Evolutionary conservation across 306 rosid genomes (phyloP), one percentile per base, ranked within the genome.

Genomic region (Parietaria judaica): DNA sequence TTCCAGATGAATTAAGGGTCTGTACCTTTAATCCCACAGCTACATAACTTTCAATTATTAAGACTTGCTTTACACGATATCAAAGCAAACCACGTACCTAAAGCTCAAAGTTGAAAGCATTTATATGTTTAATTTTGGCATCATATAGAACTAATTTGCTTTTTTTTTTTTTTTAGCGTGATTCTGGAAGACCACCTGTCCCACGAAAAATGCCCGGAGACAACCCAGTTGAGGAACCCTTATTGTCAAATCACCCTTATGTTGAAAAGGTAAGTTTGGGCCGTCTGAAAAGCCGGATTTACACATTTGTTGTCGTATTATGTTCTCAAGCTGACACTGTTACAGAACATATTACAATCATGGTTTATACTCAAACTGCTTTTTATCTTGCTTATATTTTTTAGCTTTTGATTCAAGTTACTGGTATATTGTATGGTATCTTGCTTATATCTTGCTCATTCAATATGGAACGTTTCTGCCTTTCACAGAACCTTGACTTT

Each of bases 231-330:
- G 96, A 92, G 72, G 99, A 84, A 72, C 73, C 85, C 70, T 64
- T 92, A 55, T 35, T 88, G 84, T 92, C 99, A 64, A 78, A 92
- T 69, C 99, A 92, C 74, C 96, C 96, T 60, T 92, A 82, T 8
- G 99, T 88, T 60, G 94, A 88, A 6, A 86, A 84, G 96, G 99
- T 85, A 63, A 51, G 58, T 71, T 23, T 67, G 38, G 62, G 58
- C 2, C 58, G 47, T 56, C 60, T 64, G 61, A 39, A 36, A 69
- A 65, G 23, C 47, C 45, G 61, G 45, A 51, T 41, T 41, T 5
- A 41, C 45, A 41, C 45, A 8, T 41, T 41, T 5, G 9, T 5
- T 1, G 45, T 41, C 45, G 9, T 41, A 41, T 41, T 41, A 41
- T 41, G 45, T 41, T 41, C 45, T 41, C 45, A 5, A 41, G 45